Evolutionary conservation across 1,284 basidiomycete species (phyloP).

Genomic region (Leccinum glutinopallens): DNA sequence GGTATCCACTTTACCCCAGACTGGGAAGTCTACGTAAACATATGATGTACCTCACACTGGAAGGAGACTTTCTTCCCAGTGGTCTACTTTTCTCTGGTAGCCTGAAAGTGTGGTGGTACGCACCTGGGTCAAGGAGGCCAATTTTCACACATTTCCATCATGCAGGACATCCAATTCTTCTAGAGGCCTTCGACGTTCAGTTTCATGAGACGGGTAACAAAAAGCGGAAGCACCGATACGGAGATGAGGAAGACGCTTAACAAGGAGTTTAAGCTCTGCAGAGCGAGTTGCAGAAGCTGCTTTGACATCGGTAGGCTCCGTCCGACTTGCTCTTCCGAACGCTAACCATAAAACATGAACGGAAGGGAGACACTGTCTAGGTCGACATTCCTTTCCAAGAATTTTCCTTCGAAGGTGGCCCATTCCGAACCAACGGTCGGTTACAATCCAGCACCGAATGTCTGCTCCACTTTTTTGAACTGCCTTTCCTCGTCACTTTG

Average conservation of each 20-base stretch:
- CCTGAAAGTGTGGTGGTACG: no score
- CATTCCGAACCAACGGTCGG: conserved; percentile 92
- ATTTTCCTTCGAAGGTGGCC: conserved; percentile 96
- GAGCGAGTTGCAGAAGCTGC: conserved; percentile 91
- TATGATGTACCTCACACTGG: no score
- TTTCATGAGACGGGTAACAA: conserved; percentile 99
- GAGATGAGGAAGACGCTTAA: conserved; percentile 99
- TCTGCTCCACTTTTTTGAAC: conserved; percentile 92
- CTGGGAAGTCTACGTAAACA: no score
- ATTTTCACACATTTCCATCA: neutral
- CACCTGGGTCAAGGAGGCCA: no score
- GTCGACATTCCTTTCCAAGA: conserved; percentile 98
- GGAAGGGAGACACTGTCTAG: conserved; percentile 85
- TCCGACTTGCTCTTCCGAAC: neutral
- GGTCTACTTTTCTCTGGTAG: no score
- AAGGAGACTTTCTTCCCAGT: no score
- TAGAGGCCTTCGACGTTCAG: conserved; percentile 92
- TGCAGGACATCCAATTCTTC: conserved; percentile 95
- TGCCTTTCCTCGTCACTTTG: conserved; percentile 93
- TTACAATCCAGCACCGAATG: conserved; percentile 98
- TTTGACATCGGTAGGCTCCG: conserved; percentile 59
- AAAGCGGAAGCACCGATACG: conserved; percentile 95
- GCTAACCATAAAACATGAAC: conserved; percentile 24
- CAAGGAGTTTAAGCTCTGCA: conserved; percentile 93
- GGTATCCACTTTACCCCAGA: no score